Evolutionary conservation across 1,139 yeast genomes (phyloP).

Genomic region (Saccharomyces hybrid): DNA sequence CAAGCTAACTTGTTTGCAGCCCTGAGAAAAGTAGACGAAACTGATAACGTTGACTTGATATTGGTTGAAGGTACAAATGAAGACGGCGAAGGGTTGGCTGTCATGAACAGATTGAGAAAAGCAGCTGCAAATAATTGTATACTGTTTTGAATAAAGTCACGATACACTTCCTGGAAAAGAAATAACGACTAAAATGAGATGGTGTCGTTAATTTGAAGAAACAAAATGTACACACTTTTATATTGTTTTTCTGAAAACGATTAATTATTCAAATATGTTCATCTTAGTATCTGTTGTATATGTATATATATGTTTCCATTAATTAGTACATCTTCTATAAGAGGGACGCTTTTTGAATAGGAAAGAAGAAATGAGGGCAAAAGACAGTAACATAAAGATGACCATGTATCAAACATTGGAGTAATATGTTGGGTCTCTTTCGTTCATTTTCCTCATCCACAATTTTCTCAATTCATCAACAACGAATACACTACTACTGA

Average conservation of each 20-base stretch:
- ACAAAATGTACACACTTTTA: too few relatives aligned
- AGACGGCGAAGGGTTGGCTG: conserved; percentile 76
- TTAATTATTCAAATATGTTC: too few relatives aligned
- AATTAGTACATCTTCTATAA: too few relatives aligned
- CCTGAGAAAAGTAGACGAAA: conserved; percentile 66
- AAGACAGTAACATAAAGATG: too few relatives aligned
- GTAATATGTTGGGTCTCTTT: conserved; percentile 17
- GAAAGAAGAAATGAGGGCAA: too few relatives aligned
- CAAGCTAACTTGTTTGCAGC: conserved; percentile 65
- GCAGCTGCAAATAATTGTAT: conserved; percentile 59
- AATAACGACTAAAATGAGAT: too few relatives aligned
- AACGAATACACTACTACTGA: conserved; percentile 76
- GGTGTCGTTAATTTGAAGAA: too few relatives aligned
- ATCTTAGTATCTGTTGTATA: too few relatives aligned
- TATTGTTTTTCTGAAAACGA: too few relatives aligned
- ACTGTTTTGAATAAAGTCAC: conserved; percentile 10
- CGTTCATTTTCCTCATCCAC: conserved; percentile 13
- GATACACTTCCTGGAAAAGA: too few relatives aligned
- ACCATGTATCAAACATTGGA: conserved; percentile 19
- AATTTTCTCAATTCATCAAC: conserved; percentile 78
- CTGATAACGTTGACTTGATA: conserved; percentile 48
- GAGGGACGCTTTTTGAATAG: too few relatives aligned
- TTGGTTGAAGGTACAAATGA: conserved; percentile 67
- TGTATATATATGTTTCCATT: too few relatives aligned
- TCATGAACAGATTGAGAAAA: conserved; percentile 82